These are phyloP conservation scores for Theobroma cacao DNA, from an alignment of 345 rosid species.

Conservation along the genomic window DNA sequence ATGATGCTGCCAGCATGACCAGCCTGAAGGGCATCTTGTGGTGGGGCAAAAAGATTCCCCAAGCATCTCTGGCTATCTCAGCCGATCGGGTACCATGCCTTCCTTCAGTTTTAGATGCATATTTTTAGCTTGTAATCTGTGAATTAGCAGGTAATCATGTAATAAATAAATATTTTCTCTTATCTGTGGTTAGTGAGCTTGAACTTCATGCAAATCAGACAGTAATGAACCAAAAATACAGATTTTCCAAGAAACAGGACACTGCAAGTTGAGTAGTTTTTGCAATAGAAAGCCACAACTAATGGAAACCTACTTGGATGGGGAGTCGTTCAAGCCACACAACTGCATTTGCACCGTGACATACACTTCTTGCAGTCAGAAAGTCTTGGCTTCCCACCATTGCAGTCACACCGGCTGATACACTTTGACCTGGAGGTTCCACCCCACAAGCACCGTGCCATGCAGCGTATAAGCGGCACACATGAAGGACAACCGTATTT, in stretches of 20 bases:
- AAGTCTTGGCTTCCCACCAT: constrained; percentile 43
- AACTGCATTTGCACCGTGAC: constrained; percentile 68
- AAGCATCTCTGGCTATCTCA: not conserved
- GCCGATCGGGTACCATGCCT: not conserved
- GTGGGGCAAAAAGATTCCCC: not conserved
- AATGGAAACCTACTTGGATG: not conserved
- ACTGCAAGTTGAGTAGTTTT: not conserved
- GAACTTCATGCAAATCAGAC: not conserved
- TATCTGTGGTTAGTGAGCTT: not conserved
- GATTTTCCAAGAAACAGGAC: not conserved
- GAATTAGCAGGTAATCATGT: not conserved
- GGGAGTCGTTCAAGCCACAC: constrained; percentile 27
- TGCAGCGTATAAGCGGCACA: constrained; percentile 57
- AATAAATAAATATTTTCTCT: not conserved
- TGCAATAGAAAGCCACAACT: not conserved
- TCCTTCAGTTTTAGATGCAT: not conserved
- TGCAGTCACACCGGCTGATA: constrained; percentile 45
- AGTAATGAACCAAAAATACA: not conserved
- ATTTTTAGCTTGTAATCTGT: not conserved
- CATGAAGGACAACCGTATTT: constrained; percentile 56
- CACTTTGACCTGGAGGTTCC: constrained; percentile 46
- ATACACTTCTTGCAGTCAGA: constrained; percentile 66
- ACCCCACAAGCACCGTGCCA: constrained; percentile 82
- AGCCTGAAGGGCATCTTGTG: not conserved
- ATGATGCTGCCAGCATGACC: not conserved